Evolutionary conservation across 2,329 filamentous ascomycete species (phyloP).

Genomic region (Blastomyces emzantsi): DNA sequence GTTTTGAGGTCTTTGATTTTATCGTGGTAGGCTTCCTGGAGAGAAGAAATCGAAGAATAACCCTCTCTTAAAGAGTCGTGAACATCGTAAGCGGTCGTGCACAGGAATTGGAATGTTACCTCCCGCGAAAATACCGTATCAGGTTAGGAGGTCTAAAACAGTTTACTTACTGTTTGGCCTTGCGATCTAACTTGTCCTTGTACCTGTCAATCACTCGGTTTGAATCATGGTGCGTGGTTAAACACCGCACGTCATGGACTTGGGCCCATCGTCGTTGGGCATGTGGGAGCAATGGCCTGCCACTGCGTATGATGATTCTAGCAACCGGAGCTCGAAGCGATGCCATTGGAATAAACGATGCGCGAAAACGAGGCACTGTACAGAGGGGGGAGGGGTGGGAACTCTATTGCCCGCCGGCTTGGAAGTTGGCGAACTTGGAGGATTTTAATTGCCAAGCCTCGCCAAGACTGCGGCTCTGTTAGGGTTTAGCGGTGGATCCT

Average conservation of each 20-base stretch:
- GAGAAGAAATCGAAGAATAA: constrained; percentile 46
- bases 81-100: background rate
- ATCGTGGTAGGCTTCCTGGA: constrained; percentile 76
- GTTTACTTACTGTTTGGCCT: constrained; percentile 54
- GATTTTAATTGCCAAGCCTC: background rate
- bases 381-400: background rate
- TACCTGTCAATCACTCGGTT: constrained; percentile 71
- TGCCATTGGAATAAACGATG: constrained; percentile 6
- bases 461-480: background rate
- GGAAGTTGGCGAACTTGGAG: background rate
- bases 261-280: constrained; percentile 76
- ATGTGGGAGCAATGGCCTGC: constrained; percentile 5
- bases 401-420: background rate
- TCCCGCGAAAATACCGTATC: background rate
- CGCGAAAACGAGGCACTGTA: background rate
- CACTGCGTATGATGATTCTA: constrained; percentile 11
- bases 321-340: constrained; percentile 12
- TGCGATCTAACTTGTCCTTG: constrained; percentile 70
- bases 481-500: no score
- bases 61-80: constrained; percentile 46
- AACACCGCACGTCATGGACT: constrained; percentile 84
- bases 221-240: constrained; percentile 65
- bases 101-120: background rate
- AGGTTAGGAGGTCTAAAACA: background rate
- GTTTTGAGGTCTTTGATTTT: constrained; percentile 64